Evolutionary conservation across 495 filamentous ascomycete genomes (phyloP), one percentile per base, ranked within the genome.

Genomic region (Penicillium dipodomyicola): DNA sequence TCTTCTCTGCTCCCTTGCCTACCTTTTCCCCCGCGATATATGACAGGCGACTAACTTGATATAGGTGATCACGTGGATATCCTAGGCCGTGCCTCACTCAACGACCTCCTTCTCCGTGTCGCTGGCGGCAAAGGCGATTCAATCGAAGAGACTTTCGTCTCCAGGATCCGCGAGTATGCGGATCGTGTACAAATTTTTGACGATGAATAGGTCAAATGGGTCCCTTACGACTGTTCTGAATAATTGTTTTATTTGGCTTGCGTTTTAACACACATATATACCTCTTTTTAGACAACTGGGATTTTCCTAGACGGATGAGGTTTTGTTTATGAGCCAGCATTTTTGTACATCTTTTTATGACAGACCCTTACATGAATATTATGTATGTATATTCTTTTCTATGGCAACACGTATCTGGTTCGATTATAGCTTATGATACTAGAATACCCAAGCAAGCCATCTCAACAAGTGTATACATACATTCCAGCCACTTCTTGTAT

Each of bases 61-160:
- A 27, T 44, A 85, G 85, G 91, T 2, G 94, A 98, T 72, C 94
- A 98, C 65, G 94, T 98, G 33, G 94, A 98, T 69, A 97, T 98
- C 53, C 77, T 98, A 17, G 94, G 94, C 12, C 78, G 94, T 5
- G 82, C 89, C 58, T 91, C 84, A 5, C 82, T 98, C 10, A 98
- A 97, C 63, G 95, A 97, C 68, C 74, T 96, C 20, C 88, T 98
- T 42, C 74, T 98, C 52, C 80, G 87, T 27, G 88, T 98, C 14
- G 94, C 90, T 0, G 91, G 90, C n/a, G 94, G 94, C 0, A 86
- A 82, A 60, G 94, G 94, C 27, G 82, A 92, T 40, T 74, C 82
- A 15, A 92, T 98, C 54, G 77, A 87, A 56, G 86, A 96, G 55
- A 85, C 80, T 41, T 84, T 92, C 35, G 76, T 88, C 52, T 93